Conservation (phyloP, 805 yeast species). For the Cyberlindnera petersonii region DNA sequence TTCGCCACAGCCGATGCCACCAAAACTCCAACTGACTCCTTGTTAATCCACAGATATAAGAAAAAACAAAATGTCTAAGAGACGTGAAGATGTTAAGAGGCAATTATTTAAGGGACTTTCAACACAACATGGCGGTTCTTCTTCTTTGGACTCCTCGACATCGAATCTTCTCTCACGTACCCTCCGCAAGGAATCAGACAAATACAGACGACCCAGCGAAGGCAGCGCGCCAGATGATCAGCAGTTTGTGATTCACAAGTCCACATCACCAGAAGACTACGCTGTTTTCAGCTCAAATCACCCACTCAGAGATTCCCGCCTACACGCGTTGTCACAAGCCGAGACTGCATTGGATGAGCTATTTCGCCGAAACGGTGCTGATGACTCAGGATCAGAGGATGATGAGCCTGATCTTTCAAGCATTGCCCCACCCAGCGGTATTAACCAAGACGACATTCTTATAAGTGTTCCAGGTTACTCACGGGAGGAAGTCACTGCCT, state of each 20-base stretch:
- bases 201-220: constrained; percentile 15
- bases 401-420: constrained; percentile 26
- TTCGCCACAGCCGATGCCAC: no score
- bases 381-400: constrained; percentile 28
- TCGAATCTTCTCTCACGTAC: constrained; percentile 26
- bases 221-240: constrained; percentile 8
- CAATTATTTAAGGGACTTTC: constrained; percentile 25
- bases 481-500: constrained; percentile 25
- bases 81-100: constrained; percentile 22
- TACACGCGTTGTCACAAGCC: constrained; percentile 23
- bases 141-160: constrained; percentile 18
- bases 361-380: constrained; percentile 18
- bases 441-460: constrained; percentile 23
- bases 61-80: constrained; percentile 17
- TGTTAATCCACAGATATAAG: no score
- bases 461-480: constrained; percentile 28
- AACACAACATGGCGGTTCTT: constrained; percentile 6
- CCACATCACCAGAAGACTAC: constrained; percentile 26
- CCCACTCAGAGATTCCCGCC: constrained; percentile 25
- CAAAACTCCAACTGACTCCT: no score
- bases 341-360: constrained; percentile 27
- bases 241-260: constrained; percentile 27
- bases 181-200: constrained; percentile 26
- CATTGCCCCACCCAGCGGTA: constrained; percentile 17
- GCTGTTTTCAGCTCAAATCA: constrained; percentile 21